phyloP scores from a whole-genome alignment of 345 rosid genomes.

The Rhodamnia rubescens region DNA sequence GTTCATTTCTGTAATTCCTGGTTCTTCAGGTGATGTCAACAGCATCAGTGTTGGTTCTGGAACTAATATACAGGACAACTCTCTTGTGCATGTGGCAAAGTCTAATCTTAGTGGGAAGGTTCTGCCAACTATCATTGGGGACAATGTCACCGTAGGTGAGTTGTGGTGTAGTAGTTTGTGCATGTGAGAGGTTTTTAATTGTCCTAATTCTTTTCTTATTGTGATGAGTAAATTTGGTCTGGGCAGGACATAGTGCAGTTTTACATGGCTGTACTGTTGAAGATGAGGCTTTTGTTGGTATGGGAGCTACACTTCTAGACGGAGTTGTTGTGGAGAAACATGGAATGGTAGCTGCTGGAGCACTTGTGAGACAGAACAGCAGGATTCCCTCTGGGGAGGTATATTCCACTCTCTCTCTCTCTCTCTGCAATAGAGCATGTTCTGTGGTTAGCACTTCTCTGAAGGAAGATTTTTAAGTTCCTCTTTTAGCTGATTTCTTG shows the following conservation, averaged over 20 bases:
- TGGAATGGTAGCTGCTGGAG: conserved; percentile 94
- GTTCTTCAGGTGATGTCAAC: conserved; percentile 70
- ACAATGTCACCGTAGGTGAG: conserved; percentile 94
- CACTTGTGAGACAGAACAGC: conserved; percentile 90
- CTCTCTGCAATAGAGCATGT: background rate
- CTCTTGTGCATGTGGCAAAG: conserved; percentile 94
- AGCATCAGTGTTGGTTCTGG: conserved; percentile 70
- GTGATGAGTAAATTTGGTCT: conserved; percentile 3
- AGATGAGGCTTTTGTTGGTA: conserved; percentile 84
- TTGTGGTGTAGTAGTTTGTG: background rate
- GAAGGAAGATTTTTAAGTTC: background rate
- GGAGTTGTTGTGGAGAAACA: conserved; percentile 84
- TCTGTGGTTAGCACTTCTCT: background rate
- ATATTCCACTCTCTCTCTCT: background rate
- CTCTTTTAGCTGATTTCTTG: background rate
- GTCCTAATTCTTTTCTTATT: background rate
- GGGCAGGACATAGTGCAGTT: conserved; percentile 90
- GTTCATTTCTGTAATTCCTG: background rate
- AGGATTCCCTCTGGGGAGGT: conserved; percentile 88
- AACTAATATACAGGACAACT: conserved; percentile 95
- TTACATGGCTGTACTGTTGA: conserved; percentile 94
- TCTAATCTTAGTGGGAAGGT: conserved; percentile 91
- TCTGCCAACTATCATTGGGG: conserved; percentile 71
- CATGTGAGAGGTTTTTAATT: background rate
- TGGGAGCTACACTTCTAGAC: conserved; percentile 90